Conservation (phyloP, 202 grass and related monocot genomes). For the Schoenoplectus tabernaemontani region DNA sequence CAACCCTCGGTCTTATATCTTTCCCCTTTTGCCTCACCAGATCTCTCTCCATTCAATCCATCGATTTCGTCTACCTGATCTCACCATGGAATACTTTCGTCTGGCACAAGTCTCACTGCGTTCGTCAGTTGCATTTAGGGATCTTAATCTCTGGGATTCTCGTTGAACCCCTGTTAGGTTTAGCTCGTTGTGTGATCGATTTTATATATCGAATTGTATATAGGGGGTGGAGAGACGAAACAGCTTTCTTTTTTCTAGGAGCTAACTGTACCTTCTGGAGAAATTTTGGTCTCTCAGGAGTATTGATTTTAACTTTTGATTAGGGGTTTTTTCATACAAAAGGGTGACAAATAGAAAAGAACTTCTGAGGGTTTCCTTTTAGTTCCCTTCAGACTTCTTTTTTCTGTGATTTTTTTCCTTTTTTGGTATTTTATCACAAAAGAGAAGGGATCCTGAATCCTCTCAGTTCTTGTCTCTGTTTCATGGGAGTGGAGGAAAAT, state of each 20-base stretch:
- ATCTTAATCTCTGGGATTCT: constrained; percentile 1
- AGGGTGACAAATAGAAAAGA: background rate
- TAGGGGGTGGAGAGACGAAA: background rate
- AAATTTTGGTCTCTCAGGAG: constrained; percentile 26
- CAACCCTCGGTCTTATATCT: constrained; percentile 12
- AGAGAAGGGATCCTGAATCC: background rate
- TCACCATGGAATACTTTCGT: constrained; percentile 10
- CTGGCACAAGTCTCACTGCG: constrained; percentile 8
- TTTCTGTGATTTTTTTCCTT: background rate
- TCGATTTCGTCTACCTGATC: background rate
- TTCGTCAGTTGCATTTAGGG: constrained; percentile 17
- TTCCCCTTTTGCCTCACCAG: constrained; percentile 1
- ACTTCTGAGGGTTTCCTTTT: constrained; percentile 25
- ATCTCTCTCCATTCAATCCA: constrained; percentile 11
- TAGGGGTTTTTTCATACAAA: background rate
- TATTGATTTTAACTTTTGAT: constrained; percentile 16
- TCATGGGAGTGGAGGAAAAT: constrained; percentile 15
- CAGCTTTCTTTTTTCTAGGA: background rate
- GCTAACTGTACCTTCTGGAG: constrained; percentile 26
- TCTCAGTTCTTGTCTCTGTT: constrained; percentile 10
- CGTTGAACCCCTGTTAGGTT: background rate
- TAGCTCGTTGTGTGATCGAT: background rate
- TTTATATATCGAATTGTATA: constrained; percentile 15
- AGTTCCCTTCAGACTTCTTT: constrained; percentile 28
- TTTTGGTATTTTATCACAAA: background rate